A percentile compares a stretch with the other conserved stretches of the same genome.
Evolutionary conservation across 768 basidiomycete genomes (phyloP).

Genomic region (Lactifluus pinguis): DNA sequence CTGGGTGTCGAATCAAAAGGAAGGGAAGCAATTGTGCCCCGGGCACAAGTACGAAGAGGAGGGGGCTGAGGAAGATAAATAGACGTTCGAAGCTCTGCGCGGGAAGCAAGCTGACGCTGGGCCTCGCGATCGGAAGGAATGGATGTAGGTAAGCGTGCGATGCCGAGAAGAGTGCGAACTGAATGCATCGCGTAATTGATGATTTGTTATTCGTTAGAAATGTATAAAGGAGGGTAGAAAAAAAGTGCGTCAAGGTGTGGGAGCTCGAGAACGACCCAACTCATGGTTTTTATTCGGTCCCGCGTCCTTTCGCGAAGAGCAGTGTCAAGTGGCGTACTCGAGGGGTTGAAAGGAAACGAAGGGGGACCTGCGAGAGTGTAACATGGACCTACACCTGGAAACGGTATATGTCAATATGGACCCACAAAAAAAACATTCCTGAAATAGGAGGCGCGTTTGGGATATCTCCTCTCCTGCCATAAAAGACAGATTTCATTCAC

Average conservation of each 20-base stretch:
- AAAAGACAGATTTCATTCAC: background rate
- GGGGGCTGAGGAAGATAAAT: background rate
- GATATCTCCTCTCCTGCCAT: background rate
- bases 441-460: background rate
- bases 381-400: background rate
- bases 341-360: background rate
- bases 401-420: slow-evolving; percentile 2
- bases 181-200: background rate
- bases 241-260: background rate
- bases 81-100: background rate
- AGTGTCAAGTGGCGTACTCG: background rate
- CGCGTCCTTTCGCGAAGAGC: background rate
- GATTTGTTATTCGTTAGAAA: background rate
- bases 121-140: slow-evolving; percentile 8
- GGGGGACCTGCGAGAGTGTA: background rate
- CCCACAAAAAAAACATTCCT: slow-evolving; percentile 1
- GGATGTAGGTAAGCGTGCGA: background rate
- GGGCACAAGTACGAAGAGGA: slow-evolving; percentile 3
- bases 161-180: background rate
- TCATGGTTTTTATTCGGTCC: slow-evolving; percentile 6
- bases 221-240: background rate
- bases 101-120: background rate
- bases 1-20: background rate
- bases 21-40: background rate
- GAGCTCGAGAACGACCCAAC: background rate